Evolutionary conservation across 176 grass and related monocot species (phyloP), one percentile per base, ranked within the genome.

Genomic region (Triticum urartu): DNA sequence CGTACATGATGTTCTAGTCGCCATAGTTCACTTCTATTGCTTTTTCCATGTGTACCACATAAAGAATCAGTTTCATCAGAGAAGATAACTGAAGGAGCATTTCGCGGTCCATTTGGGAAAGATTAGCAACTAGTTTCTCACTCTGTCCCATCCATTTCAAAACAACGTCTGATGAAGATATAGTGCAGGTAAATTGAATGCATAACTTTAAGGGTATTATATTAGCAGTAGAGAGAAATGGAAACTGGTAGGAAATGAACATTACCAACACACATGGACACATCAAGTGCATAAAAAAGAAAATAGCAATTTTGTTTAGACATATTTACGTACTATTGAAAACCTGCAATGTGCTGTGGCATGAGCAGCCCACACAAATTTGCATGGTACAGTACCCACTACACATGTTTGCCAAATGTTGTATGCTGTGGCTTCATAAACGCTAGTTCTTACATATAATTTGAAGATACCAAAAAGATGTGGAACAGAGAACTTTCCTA

Each of bases 81-180:
- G 45, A 95, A 95, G 77, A 95, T 95, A 88, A 98, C 95, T 36
- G 96, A 95, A 69, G 93, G 96, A 54, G 83, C 93, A 81, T 95
- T 98, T 98, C 90, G 2, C 88, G 88, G 79, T 93, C 91, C 96
- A 98, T 95, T 92, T 95, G 64, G 79, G 95, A 98, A 84, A 95
- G 93, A 64, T 95, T 98, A 34, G 91, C 88, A 76, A 98, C 96
- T 67, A 98, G 32, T 79, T 98, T 98, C 82, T 98, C 96, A 81
- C 96, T 98, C 89, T 98, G 91, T 82, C 88, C 96, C 91, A 95
- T 98, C 96, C 96, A 98, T 73, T 94, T 98, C 79, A 92, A 95
- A 80, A 98, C 90, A 81, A 98, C 88, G 80, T 98, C 93, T 59
- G 96, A 98, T 5, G 93, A 98, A 94, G 96, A 98, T 91, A 98